These are phyloP conservation scores for Suhomyces maxii DNA, from an alignment of 1,139 yeast species.

Conservation along the genomic window DNA sequence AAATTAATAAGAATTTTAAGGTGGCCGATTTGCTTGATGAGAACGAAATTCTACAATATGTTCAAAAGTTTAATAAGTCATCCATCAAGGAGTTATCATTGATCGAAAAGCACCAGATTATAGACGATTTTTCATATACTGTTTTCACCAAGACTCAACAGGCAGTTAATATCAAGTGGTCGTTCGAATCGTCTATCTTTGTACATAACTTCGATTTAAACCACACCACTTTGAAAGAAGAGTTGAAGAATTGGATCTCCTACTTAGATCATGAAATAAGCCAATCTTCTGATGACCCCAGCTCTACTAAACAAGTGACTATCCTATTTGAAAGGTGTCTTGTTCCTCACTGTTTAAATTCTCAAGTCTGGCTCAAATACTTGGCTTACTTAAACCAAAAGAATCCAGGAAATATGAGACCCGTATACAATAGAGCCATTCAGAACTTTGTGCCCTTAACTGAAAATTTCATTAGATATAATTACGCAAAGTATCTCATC, in stretches of 20 bases:
- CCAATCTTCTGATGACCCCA: background rate
- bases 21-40: conserved; percentile 32
- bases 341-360: conserved; percentile 54
- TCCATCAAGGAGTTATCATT: conserved; percentile 25
- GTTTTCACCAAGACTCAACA: conserved; percentile 49
- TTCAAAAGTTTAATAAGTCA: conserved; percentile 23
- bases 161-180: conserved; percentile 59
- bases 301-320: conserved; percentile 17
- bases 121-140: conserved; percentile 43
- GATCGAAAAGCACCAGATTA: conserved; percentile 36
- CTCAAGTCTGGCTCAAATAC: conserved; percentile 60
- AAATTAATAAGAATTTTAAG: conserved; percentile 37
- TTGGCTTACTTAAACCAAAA: conserved; percentile 37
- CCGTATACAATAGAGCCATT: conserved; percentile 43
- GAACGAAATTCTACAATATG: conserved; percentile 20
- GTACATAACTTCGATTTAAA: conserved; percentile 41
- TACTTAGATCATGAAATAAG: conserved; percentile 51
- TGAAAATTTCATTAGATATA: conserved; percentile 36
- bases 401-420: conserved; percentile 19
- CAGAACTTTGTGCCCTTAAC: conserved; percentile 47
- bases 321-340: conserved; percentile 60
- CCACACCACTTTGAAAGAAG: conserved; percentile 25
- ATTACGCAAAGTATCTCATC: conserved; percentile 39
- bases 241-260: conserved; percentile 47
- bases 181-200: conserved; percentile 53